These are phyloP conservation scores for Proliferodiscus dingleyae DNA, from an alignment of 2,329 filamentous ascomycete species.

Conservation along the genomic window DNA sequence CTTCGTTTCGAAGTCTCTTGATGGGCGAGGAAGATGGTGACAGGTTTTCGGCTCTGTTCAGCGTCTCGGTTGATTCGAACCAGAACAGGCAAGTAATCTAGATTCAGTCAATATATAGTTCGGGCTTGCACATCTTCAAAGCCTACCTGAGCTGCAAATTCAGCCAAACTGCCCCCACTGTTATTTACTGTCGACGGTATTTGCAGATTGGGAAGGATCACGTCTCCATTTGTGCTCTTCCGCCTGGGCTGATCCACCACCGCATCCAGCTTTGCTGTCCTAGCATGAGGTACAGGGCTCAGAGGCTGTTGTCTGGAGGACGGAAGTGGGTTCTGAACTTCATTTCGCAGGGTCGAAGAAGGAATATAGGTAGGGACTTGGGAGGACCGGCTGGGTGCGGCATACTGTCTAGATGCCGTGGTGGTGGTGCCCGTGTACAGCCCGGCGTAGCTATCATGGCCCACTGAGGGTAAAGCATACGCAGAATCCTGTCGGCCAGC, in stretches of 20 bases:
- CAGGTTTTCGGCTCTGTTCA: constrained; percentile 64
- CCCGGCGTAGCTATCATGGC: constrained; percentile 10
- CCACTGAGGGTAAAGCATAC: constrained; percentile 15
- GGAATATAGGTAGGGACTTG: constrained; percentile 11
- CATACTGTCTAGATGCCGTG: constrained; percentile 9
- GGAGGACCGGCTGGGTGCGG: constrained; percentile 13
- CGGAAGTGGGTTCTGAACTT: constrained; percentile 14
- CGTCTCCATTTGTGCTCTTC: constrained; percentile 21
- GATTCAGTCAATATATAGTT: background rate
- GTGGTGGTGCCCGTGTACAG: constrained; percentile 6
- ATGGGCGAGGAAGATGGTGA: constrained; percentile 37
- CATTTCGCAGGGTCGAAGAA: constrained; percentile 25
- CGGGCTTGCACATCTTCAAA: background rate
- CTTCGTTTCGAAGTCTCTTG: constrained; percentile 61
- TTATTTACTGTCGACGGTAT: constrained; percentile 73
- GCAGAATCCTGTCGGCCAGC: constrained; percentile 37
- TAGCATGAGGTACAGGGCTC: constrained; percentile 19
- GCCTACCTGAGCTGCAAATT: constrained; percentile 74
- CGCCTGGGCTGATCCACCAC: constrained; percentile 18
- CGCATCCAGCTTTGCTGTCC: constrained; percentile 13
- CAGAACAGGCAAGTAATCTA: constrained; percentile 96
- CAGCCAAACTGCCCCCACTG: constrained; percentile 69
- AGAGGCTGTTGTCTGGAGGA: constrained; percentile 14
- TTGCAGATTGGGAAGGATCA: constrained; percentile 43
- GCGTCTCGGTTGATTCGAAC: constrained; percentile 83